Evolutionary conservation across 169 alveolate genomes (phyloP), one percentile per base, ranked within the genome.

Genomic region (Plasmodium sp.): DNA sequence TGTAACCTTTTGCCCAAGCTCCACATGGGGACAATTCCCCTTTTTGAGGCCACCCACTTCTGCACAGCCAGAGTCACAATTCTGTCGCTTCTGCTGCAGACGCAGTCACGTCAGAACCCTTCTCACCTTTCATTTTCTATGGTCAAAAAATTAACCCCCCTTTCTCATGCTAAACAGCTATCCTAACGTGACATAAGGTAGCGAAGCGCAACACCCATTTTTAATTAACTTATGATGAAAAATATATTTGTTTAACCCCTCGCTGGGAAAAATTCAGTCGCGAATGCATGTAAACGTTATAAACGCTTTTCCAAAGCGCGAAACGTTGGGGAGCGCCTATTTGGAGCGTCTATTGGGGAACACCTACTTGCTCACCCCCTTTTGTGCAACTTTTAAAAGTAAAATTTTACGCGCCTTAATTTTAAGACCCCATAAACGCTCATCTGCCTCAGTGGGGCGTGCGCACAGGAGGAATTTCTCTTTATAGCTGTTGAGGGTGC

Each of bases 221-320:
- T 81, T 79, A 41, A 41, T 79, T 41, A 79, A 79, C 84, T 31
- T 27, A 39, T 41, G 36, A 79, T 79, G n/a, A 41, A 79, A 74
- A n/a, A 18, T 79, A 48, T 41, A 39, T 39, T 79, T 79, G 51
- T 80, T 80, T n/a, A 43, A 80, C 22, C 84, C n/a, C 56, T 80
- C 84, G n/a, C 12, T 10, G 58, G 33, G 58, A 45, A 80, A 43
- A 80, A n/a, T 80, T 41, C 31, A 80, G 27, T 45, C 56, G 45
- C 18, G 18, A 80, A 43, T 51, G 71, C 71, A 43, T 22, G n/a
- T 43, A 80, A 80, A 80, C 58, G 56, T 80, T 51, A 43, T 43
- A 43, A 34, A 22, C 27, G 56, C 36, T 18, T 12, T 80, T 51
- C 34, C 62, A 80, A 80, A 45, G 71, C 34, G 14, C 4, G n/a